Base-by-base conservation (phyloP, 2,329 filamentous ascomycete species). In the Fusarium palustre region DNA sequence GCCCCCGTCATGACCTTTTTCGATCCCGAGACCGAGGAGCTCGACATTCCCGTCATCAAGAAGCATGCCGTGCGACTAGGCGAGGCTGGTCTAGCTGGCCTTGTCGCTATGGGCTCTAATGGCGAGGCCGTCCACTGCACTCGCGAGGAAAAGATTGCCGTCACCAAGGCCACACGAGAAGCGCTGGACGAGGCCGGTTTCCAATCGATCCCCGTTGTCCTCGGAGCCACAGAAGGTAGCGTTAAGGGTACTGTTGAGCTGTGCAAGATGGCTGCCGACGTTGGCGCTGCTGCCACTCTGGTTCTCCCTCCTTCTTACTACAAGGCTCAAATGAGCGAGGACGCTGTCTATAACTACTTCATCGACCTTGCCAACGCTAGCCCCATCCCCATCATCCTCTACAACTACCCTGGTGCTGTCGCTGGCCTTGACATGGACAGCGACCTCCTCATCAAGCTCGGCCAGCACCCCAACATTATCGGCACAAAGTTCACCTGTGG, bases 401-500 rank as follows among this genome's bases (percentile, higher is more conserved):
- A 97, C 87, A 97, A 97, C 84, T 97, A 96, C 82, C 93, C 93
- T 1, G 93, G 92, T 53, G 93, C 92, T 50, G 93, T 96, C 8
- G 87, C 92, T 8, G 93, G 93, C 52, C 91, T 97, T 76, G 93
- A 97, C 79, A 91, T 97, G 88, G 92, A 96, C 84, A 94, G 91
- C 61, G 93, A 97, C 78, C 86, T 95, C 63, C 87, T 97, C 75
- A 93, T 96, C 82, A 87, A 86, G 77, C 87, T 97, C 38, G 91
- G 91, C 45, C 82, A 89, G 77, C 93, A 97, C 81, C 88, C 90
- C 70, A 97, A 97, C 81, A 93, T 97, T 75, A 83, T 94, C 67
- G 93, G 93, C 67, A 94, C 92, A 57, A 97, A 97, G 80, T 97
- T 97, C 84, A 97, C 93, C 41, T 97, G 93, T 78, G 93, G 92